Base-by-base conservation (phyloP, 768 basidiomycete species). In the Leccinum imitatum region DNA sequence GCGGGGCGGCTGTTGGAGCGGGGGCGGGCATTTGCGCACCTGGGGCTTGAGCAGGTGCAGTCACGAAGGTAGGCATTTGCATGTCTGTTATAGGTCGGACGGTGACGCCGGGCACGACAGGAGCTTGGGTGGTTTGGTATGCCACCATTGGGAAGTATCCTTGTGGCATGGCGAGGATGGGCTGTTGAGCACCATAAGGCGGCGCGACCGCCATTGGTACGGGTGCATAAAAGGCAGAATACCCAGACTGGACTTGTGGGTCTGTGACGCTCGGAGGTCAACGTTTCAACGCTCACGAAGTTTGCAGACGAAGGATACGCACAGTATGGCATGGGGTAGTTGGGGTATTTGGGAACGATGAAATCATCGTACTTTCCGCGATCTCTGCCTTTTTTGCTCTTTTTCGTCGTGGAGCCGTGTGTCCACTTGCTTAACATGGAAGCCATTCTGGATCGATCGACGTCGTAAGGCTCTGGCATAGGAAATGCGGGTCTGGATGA, bases 191-290 rank as follows among this genome's bases (percentile, higher is more conserved):
- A 4, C 63, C 67, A 14, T 54, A 33, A 14, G 71, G 71, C 19
- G 65, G 70, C 17, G 65, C 13, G 47, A 70, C 46, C 5, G 60
- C 59, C 64, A 73, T 64, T 54, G 63, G 65, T 10, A 74, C 60
- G 2, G 71, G 73, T 1, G 71, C 65, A 57, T 72, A 73, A 10
- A 75, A 73, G 6, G 64, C 35, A 35, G 73, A 70, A 63, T 58
- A 73, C 0, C 57, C 46, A 0, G 71, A 25, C 57, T 56, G 66
- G 48, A 59, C 56, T 53, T 72, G 71, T 10, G 62, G 68, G 59
- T 73, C 72, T 73, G 54, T 33, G 10, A n/a, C 10, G 6, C 44
- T 46, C 17, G 10, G 14, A 27, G 23, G 57, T 73, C 54, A 73
- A 57, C 56, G 47, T 23, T 15, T 73, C 57, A 71, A 55, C 55